Evolutionary conservation across 495 filamentous ascomycete genomes (phyloP), one percentile per base, ranked within the genome.

Genomic region (Bathelium albidoporum): DNA sequence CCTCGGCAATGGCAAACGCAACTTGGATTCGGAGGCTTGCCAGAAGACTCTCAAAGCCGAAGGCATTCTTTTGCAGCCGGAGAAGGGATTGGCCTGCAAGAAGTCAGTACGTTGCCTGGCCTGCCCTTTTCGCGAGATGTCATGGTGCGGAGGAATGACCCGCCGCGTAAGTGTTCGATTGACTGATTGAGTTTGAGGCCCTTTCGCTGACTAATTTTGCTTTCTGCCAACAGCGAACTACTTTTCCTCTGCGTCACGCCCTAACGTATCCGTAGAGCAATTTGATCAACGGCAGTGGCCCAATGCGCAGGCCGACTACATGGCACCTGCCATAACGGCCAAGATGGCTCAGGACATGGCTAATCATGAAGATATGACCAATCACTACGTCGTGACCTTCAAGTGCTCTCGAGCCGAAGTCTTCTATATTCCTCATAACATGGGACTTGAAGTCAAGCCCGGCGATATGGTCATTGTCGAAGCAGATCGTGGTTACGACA

Each of bases 391-490:
- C 49, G 93, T 98, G 28, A 86, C 91, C 2, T 98, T 98, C 80
- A 98, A 98, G 71, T 95, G 91, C 71, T 86, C 87, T 26, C 85
- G 94, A 62, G 90, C 91, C 52, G 95, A 97, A 69, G 90, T 97
- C 22, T 98, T 97, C 73, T 96, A 95, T 73, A 88, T 96, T 61
- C 91, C 94, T 73, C 91, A 96, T 73, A 91, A 91, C 52, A 97
- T 91, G 14, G 95, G 95, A 1, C 80, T 98, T 31, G 88, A 89
- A 59, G 88, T 96, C 60, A 93, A 91, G 64, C 82, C 82, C 32
- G 95, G 95, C 34, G 94, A 98, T 72, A 77, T 97, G 61, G 95
- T 98, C 59, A 96, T 97, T 65, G 92, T 97, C 32, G 94, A 98
- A 75, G 94, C 94, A 16, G 94, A 98, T 72, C 89, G 94, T 61